Percentiles rank a stretch among this genome's conserved stretches.
phyloP scores from a whole-genome alignment of 768 basidiomycete species.

The Paxillus involutus region DNA sequence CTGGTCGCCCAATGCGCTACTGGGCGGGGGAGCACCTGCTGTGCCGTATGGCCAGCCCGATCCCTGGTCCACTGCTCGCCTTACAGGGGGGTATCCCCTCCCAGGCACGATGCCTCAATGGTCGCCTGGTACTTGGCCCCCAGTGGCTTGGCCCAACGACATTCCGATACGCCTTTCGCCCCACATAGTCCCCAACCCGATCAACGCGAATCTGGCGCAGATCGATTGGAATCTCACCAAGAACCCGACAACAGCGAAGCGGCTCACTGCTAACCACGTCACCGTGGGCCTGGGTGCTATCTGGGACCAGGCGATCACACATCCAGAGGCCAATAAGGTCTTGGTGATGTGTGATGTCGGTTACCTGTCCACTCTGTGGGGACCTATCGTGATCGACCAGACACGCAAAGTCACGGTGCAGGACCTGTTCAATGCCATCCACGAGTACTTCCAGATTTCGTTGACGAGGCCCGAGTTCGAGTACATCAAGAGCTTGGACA shows the following conservation, averaged over 20 bases:
- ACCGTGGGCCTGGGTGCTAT: slow-evolving; percentile 18
- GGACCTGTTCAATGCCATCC: slow-evolving; percentile 50
- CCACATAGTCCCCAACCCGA: slow-evolving; percentile 32
- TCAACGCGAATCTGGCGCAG: slow-evolving; percentile 25
- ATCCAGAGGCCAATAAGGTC: slow-evolving; percentile 19
- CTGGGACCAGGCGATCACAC: slow-evolving; percentile 19
- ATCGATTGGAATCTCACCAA: slow-evolving; percentile 37
- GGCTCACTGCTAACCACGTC: slow-evolving; percentile 28
- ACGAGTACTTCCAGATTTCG: slow-evolving; percentile 46
- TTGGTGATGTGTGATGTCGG: slow-evolving; percentile 24
- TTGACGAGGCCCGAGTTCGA: slow-evolving; percentile 34
- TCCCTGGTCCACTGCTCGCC: slow-evolving; percentile 15
- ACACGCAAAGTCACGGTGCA: slow-evolving; percentile 35
- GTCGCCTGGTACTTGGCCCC: slow-evolving; percentile 28
- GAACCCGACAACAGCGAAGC: slow-evolving; percentile 31
- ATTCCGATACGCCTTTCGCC: slow-evolving; percentile 26
- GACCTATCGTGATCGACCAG: slow-evolving; percentile 44
- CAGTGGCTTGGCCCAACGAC: slow-evolving; percentile 20
- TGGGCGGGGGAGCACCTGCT: neutral
- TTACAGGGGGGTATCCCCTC: slow-evolving; percentile 23
- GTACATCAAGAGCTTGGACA: slow-evolving; percentile 16
- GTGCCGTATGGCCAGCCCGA: neutral
- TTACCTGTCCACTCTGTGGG: slow-evolving; percentile 40
- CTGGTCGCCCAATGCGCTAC: neutral
- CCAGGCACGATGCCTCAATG: slow-evolving; percentile 26